A percentile compares a stretch with the other conserved stretches of the same genome.
phyloP scores from a whole-genome alignment of 805 yeast genomes.

The Wickerhamomyces tratensis region DNA sequence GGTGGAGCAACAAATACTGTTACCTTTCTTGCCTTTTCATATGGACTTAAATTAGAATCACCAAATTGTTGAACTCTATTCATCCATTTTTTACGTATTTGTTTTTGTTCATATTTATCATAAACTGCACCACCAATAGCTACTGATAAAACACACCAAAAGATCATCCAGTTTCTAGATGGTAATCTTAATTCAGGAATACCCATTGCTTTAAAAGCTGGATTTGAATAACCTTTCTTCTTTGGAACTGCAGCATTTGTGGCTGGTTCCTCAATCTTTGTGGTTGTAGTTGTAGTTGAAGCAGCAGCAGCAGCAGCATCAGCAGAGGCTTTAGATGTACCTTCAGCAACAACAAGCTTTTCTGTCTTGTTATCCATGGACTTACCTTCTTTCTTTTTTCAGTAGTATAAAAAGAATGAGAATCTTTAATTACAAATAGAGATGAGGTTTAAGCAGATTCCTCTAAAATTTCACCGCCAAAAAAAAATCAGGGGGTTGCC shows the following conservation, averaged over 20 bases:
- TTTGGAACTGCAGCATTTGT: slow-evolving; percentile 1
- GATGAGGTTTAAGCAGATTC: too few species aligned
- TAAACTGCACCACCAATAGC: slow-evolving; percentile 70
- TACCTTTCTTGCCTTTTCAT: slow-evolving; percentile 60
- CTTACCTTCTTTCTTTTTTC: too few species aligned
- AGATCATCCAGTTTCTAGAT: slow-evolving; percentile 87
- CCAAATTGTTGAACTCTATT: slow-evolving; percentile 46
- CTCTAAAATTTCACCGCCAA: too few species aligned
- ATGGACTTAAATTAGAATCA: slow-evolving; percentile 33
- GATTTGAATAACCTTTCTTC: slow-evolving; percentile 47
- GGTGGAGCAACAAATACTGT: slow-evolving; percentile 92
- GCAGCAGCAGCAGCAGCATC: neutral
- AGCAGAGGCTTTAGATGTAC: neutral
- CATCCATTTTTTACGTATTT: slow-evolving; percentile 57
- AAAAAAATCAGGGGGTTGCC: too few species aligned
- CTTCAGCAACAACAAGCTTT: neutral
- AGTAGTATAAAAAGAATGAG: too few species aligned
- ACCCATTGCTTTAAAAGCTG: slow-evolving; percentile 82
- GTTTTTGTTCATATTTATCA: slow-evolving; percentile 67
- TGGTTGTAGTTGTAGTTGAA: slow-evolving; percentile 2
- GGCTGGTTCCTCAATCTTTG: neutral
- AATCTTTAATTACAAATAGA: too few species aligned
- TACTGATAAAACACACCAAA: slow-evolving; percentile 61
- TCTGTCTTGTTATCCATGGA: neutral
- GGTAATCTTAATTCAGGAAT: slow-evolving; percentile 72